These are phyloP conservation scores for Plantago rigida DNA, from an alignment of 305 asterid genomes.

Conservation along the genomic window DNA sequence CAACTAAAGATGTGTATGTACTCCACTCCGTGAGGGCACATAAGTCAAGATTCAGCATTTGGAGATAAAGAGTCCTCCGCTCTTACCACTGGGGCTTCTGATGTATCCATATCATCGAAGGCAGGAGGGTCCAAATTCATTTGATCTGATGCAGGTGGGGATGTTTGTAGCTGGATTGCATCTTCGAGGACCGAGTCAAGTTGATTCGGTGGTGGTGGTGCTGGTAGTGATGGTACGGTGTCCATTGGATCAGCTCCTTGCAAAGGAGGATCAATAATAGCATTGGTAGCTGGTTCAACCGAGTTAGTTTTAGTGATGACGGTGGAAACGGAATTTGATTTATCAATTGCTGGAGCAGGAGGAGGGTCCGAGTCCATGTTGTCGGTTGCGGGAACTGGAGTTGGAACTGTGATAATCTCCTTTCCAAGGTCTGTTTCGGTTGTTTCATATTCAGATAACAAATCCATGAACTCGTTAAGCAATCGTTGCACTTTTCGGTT, in stretches of 20 bases:
- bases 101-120: slow-evolving; percentile 27
- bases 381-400: slow-evolving; percentile 24
- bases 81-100: slow-evolving; percentile 21
- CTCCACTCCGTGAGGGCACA: slow-evolving; percentile 5
- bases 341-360: slow-evolving; percentile 25
- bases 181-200: slow-evolving; percentile 26
- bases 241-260: slow-evolving; percentile 33
- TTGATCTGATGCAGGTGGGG: slow-evolving; percentile 29
- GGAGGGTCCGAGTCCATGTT: slow-evolving; percentile 33
- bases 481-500: slow-evolving; percentile 84
- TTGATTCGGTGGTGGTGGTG: slow-evolving; percentile 18
- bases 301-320: slow-evolving; percentile 24
- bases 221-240: background rate
- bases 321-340: slow-evolving; percentile 22
- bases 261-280: slow-evolving; percentile 21
- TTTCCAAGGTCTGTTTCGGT: slow-evolving; percentile 29
- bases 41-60: slow-evolving; percentile 2
- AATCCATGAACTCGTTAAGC: slow-evolving; percentile 79
- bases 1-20: slow-evolving; percentile 10
- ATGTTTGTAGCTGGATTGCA: slow-evolving; percentile 27
- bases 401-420: slow-evolving; percentile 25
- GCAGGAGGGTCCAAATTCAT: slow-evolving; percentile 44
- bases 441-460: slow-evolving; percentile 53
- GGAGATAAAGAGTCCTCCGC: slow-evolving; percentile 33
- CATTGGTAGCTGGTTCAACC: slow-evolving; percentile 18